Percentiles rank a stretch among this genome's conserved stretches.
Evolutionary conservation across 2,329 filamentous ascomycete species (phyloP).

Genomic region (Paracamarosporium sp.): DNA sequence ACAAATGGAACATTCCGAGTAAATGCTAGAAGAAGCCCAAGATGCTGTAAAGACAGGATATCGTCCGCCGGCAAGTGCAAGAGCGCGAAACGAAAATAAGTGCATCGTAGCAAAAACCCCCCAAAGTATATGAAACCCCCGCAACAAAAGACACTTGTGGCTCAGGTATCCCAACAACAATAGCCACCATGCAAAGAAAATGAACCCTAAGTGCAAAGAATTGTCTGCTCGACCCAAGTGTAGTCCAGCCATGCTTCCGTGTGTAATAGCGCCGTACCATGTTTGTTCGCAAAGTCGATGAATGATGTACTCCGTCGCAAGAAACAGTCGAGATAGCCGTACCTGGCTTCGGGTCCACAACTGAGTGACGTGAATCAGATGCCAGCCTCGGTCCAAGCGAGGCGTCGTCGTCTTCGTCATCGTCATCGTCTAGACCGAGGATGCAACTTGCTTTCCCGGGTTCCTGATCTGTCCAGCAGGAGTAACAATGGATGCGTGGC

Average conservation of each 20-base stretch:
- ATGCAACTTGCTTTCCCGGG: conserved; percentile 26
- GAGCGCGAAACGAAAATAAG: conserved; percentile 34
- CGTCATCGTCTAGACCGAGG: conserved; percentile 10
- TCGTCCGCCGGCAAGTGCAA: conserved; percentile 30
- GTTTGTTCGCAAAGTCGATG: conserved; percentile 34
- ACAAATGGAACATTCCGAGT: conserved; percentile 22
- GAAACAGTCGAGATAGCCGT: conserved; percentile 19
- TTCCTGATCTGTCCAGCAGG: conserved; percentile 22
- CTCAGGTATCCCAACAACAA: conserved; percentile 24
- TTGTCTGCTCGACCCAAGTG: conserved; percentile 28
- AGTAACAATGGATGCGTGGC: conserved; percentile 15
- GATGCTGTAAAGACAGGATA: conserved; percentile 42
- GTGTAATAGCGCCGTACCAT: conserved; percentile 37
- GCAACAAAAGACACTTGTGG: conserved; percentile 14
- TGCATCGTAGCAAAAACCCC: conserved; percentile 12
- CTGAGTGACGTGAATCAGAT: conserved; percentile 13
- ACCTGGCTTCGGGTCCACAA: conserved; percentile 17
- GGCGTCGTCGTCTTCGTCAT: conserved; percentile 7
- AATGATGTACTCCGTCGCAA: conserved; percentile 29
- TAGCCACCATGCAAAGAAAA: conserved; percentile 32
- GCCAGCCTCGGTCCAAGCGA: conserved; percentile 16
- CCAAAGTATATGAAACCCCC: conserved; percentile 12
- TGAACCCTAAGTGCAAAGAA: conserved; percentile 12
- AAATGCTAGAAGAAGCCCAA: conserved; percentile 28
- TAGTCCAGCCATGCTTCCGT: conserved; percentile 33